phyloP scores from a whole-genome alignment of 257 asterid species.

The Petrea volubilis region DNA sequence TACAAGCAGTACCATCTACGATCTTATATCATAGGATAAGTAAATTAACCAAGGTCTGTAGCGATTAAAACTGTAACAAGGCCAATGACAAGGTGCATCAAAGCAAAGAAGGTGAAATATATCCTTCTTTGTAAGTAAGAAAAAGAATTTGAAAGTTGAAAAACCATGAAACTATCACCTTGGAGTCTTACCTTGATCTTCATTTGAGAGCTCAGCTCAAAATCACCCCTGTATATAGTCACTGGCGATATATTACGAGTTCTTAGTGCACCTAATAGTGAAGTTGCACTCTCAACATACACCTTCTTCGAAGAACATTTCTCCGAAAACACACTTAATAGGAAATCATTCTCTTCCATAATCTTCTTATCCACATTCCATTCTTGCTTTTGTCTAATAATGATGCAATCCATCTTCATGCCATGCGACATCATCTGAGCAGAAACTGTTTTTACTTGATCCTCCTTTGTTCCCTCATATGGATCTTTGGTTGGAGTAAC shows the following conservation, averaged over 20 bases:
- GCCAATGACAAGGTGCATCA: slow-evolving; percentile 9
- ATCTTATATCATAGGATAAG: slow-evolving; percentile 1
- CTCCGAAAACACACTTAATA: slow-evolving; percentile 56
- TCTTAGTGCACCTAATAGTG: slow-evolving; percentile 81
- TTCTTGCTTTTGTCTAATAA: slow-evolving; percentile 48
- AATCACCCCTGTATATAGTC: slow-evolving; percentile 84
- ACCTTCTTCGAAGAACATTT: slow-evolving; percentile 65
- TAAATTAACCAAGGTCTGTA: neutral
- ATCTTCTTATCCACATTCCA: slow-evolving; percentile 38
- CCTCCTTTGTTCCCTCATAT: slow-evolving; percentile 88
- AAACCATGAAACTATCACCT: slow-evolving; percentile 2
- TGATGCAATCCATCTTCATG: slow-evolving; percentile 88
- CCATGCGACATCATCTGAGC: slow-evolving; percentile 74
- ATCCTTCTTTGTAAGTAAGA: neutral
- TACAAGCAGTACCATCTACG: neutral
- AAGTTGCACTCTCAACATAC: slow-evolving; percentile 72
- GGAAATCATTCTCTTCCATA: slow-evolving; percentile 82
- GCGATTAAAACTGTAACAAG: neutral
- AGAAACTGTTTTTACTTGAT: slow-evolving; percentile 86
- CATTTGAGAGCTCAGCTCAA: slow-evolving; percentile 66
- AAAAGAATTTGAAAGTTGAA: neutral
- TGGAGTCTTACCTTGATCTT: slow-evolving; percentile 77
- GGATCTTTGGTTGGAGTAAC: slow-evolving; percentile 76
- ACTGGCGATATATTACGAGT: slow-evolving; percentile 86
- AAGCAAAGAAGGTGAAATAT: slow-evolving; percentile 4